Base-by-base conservation (phyloP, 192 early-diverging fungal genomes). In the Coemansia sp. region DNA sequence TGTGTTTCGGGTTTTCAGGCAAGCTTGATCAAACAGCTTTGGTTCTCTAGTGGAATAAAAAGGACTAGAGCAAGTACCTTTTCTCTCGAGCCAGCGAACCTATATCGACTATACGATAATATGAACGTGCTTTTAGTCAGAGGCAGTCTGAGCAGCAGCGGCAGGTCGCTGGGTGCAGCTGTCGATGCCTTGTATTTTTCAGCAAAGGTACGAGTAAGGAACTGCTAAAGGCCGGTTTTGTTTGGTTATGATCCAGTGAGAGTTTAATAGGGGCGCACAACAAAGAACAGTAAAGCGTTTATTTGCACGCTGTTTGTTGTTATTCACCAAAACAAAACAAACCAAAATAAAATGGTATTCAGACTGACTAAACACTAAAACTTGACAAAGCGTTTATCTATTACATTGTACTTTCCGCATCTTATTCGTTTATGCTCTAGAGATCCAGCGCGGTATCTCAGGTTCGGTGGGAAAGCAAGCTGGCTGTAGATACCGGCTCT, bases 381-480 rank as follows among this genome's bases (percentile, higher is more conserved):
- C 11, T 42, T 42, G 14, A 16, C n/a, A n/a, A n/a, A n/a, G 39
- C 13, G 39, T 23, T 23, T 50, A 14, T 50, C 2, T 50, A 10
- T 24, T 47, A 47, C n/a, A n/a, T n/a, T n/a, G n/a, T n/a, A n/a
- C n/a, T n/a, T n/a, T n/a, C n/a, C n/a, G n/a, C n/a, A n/a, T n/a
- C n/a, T n/a, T n/a, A n/a, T n/a, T 8, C 14, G 45, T 24, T 52
- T 23, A 20, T 18, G 50, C 7, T 60, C 30, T 36, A 69, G 57
- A 39, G 45, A 54, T 13, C 51, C 14, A 23, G 55, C 27, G 63
- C 47, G 32, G 52, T 50, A 47, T 53, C 48, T 23, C 72, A 69
- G 51, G 64, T 62, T 16, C 63, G 73, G 36, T 69, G 73, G 59
- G 73, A 69, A 42, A 69, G 67, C 60, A 74, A 68, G 29, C 28